Evolutionary conservation across 352 stramenopile genomes (phyloP).

Genomic region (Globisporangium perplexum): DNA sequence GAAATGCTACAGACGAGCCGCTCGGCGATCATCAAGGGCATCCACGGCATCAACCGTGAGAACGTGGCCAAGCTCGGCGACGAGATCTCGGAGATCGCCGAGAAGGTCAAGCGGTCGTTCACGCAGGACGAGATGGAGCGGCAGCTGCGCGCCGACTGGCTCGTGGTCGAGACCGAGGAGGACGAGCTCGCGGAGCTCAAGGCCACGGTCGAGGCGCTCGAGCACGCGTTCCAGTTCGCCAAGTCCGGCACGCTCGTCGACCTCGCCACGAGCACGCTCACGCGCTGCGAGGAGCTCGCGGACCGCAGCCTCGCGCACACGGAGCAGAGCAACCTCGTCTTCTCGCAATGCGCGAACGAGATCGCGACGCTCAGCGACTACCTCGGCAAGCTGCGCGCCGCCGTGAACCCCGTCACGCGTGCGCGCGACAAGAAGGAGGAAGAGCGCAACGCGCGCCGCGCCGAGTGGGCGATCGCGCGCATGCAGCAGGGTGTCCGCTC

Average conservation of each 20-base stretch:
- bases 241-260: conserved; percentile 67
- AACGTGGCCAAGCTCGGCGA: conserved; percentile 36
- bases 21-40: conserved; percentile 47
- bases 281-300: conserved; percentile 61
- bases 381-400: conserved; percentile 62
- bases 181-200: conserved; percentile 60
- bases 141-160: conserved; percentile 61
- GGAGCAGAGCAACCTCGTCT: conserved; percentile 81
- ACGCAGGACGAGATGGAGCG: conserved; percentile 69
- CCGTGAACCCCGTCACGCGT: conserved; percentile 43
- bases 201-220: conserved; percentile 50
- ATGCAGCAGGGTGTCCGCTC: conserved; percentile 68
- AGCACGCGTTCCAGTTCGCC: conserved; percentile 82
- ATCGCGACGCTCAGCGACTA: conserved; percentile 76
- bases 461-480: conserved; percentile 66
- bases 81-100: conserved; percentile 42
- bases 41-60: conserved; percentile 52
- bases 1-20: conserved; percentile 55
- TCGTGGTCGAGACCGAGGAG: conserved; percentile 77
- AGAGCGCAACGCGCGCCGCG: conserved; percentile 58
- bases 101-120: conserved; percentile 66
- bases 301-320: conserved; percentile 62
- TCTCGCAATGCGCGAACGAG: conserved; percentile 73
- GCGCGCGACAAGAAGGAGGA: conserved; percentile 66
- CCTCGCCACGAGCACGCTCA: conserved; percentile 61